Evolutionary conservation across 1,284 basidiomycete genomes (phyloP).

Genomic region (Rhodofomes roseus): DNA sequence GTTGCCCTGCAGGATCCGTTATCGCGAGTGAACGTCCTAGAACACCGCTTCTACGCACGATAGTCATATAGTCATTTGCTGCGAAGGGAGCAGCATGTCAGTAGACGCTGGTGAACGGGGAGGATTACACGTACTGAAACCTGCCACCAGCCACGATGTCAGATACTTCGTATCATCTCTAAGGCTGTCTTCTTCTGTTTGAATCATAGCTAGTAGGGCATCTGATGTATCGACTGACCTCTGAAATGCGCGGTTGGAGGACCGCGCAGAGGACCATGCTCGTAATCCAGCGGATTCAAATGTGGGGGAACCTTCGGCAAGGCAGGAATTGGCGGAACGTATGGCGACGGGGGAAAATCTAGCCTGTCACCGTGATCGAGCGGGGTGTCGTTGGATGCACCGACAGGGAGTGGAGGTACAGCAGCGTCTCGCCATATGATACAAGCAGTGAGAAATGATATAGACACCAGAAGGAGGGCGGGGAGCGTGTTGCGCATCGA

Average conservation of each 20-base stretch:
- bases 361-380: background rate
- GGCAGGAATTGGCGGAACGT: background rate
- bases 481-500: background rate
- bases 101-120: background rate
- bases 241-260: slow-evolving; percentile 44
- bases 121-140: slow-evolving; percentile 50
- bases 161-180: slow-evolving; percentile 53
- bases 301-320: background rate
- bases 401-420: no score
- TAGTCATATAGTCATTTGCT: slow-evolving; percentile 68
- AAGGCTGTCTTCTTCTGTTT: slow-evolving; percentile 39
- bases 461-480: background rate
- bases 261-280: slow-evolving; percentile 26
- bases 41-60: slow-evolving; percentile 32
- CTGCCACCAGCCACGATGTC: slow-evolving; percentile 60
- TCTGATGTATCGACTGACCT: slow-evolving; percentile 28
- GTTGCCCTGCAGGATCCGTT: slow-evolving; percentile 41
- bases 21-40: background rate
- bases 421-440: background rate
- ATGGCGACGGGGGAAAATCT: background rate
- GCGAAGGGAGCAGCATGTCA: slow-evolving; percentile 1
- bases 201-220: background rate
- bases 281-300: background rate
- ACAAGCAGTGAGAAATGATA: background rate
- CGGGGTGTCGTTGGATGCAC: background rate